These are phyloP conservation scores for Colletotrichum theobromicola DNA, from an alignment of 2,329 filamentous ascomycete species.

Conservation along the genomic window DNA sequence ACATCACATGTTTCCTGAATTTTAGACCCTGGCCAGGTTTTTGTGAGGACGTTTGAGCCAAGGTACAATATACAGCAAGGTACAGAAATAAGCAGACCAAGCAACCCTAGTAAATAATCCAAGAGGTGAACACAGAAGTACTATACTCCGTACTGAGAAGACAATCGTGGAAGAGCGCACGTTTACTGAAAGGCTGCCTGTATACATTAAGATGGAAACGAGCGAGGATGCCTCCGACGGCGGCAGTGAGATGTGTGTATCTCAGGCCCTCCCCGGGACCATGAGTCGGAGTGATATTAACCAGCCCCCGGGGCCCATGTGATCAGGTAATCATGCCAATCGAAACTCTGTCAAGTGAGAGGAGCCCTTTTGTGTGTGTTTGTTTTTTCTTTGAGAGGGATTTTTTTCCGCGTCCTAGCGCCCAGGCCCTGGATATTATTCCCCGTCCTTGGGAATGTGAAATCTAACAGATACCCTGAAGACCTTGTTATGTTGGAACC, in stretches of 20 bases:
- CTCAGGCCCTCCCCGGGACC: neutral
- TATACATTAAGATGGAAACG: neutral
- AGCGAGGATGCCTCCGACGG: neutral
- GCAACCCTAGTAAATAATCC: too few species aligned
- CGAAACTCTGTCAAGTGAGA: neutral
- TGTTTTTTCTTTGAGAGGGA: neutral
- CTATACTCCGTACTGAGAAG: too few species aligned
- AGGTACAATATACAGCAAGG: too few species aligned
- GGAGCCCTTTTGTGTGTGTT: neutral
- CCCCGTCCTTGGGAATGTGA: neutral
- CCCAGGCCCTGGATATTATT: neutral
- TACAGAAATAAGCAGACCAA: too few species aligned
- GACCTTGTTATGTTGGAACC: neutral
- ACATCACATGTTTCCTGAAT: too few species aligned
- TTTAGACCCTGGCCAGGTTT: too few species aligned
- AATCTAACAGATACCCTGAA: neutral
- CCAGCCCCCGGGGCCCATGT: neutral
- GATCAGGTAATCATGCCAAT: neutral
- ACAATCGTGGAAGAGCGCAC: neutral
- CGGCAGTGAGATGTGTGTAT: neutral
- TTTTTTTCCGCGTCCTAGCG: neutral
- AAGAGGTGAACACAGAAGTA: too few species aligned
- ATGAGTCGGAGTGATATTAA: neutral
- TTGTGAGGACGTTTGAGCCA: too few species aligned
- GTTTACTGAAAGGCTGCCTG: neutral